Base-by-base conservation (phyloP, 129 eudicot genomes). In the Erigeron canadensis region DNA sequence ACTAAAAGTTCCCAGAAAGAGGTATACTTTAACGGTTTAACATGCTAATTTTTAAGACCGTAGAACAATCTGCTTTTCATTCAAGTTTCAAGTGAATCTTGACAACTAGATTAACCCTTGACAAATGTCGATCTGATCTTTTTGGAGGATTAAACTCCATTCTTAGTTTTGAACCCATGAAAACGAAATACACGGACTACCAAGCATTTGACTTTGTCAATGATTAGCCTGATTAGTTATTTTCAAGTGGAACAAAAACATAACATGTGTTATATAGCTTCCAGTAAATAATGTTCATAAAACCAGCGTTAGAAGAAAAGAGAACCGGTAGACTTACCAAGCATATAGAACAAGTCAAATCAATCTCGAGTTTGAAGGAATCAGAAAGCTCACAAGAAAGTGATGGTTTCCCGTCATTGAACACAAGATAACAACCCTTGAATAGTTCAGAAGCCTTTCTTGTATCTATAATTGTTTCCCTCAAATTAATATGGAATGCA, bases 341-440 rank as follows among this genome's bases (percentile, higher is more conserved):
- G 75, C 98, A 93, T 77, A 93, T 87, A 45, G 98, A 84, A 84
- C 98, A 93, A 43, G 98, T 89, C 96, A 93, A 84, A 76, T 84
- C 88, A 65, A 89, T 81, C 62, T 93, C 96, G 17, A 89, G 83
- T 84, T 82, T 89, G 80, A 89, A 80, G 22, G 92, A 83, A 75
- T 93, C 96, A 62, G 89, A 87, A 77, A 93, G 90, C 84, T 93
- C 87, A 74, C 91, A 93, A 1, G 81, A 75, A 62, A 93, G 88
- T 34, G 95, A 87, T 3, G 98, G 96, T 37, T 89, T 89, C 8
- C 75, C 92, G 38, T 89, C 92, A 4, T 81, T 82, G 44, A 87
- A 72, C 5, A 56, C 61, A 10, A 93, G 88, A 69, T 81, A 85
- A 61, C 96, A 89, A 5, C 84, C 90, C 54, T 89, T 89, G 48